These are phyloP conservation scores for Cystofilobasidium ferigula DNA, from an alignment of 768 basidiomycete species.

Conservation along the genomic window DNA sequence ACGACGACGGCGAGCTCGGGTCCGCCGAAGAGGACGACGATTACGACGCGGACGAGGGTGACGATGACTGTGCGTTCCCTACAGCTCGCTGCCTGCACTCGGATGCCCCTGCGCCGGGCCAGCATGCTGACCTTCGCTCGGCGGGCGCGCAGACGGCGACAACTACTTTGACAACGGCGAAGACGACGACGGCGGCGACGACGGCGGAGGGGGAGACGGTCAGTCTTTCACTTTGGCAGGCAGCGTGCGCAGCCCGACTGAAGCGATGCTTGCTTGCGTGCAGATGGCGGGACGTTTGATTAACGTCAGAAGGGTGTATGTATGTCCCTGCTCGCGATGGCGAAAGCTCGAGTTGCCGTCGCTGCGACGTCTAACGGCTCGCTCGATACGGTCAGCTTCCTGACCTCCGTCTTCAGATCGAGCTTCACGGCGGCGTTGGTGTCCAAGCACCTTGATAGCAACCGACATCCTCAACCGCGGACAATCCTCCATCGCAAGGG, in stretches of 20 bases:
- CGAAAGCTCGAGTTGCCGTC: too few species aligned
- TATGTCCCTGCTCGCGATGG: too few species aligned
- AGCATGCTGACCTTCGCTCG: not conserved
- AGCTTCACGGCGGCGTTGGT: too few species aligned
- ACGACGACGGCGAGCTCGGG: slow-evolving; percentile 5
- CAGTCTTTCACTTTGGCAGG: not conserved
- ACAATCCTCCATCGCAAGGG: too few species aligned
- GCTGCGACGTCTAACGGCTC: too few species aligned
- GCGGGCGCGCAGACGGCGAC: slow-evolving; percentile 11
- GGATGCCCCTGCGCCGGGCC: too few species aligned
- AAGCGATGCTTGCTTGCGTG: not conserved
- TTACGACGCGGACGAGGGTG: slow-evolving; percentile 25
- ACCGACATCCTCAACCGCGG: too few species aligned
- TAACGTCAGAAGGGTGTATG: too few species aligned
- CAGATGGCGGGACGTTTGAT: slow-evolving; percentile 23
- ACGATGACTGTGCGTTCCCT: slow-evolving; percentile 21
- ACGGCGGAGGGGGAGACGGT: slow-evolving; percentile 9
- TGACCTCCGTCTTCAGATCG: too few species aligned
- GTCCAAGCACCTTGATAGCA: too few species aligned
- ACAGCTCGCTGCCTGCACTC: not conserved
- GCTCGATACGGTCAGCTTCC: too few species aligned
- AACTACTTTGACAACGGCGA: slow-evolving; percentile 26
- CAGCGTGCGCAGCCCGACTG: not conserved
- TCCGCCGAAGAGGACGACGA: slow-evolving; percentile 20
- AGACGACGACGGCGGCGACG: slow-evolving; percentile 22